Conservation (phyloP, 75 land plant genomes). For the Cupressus sempervirens region DNA sequence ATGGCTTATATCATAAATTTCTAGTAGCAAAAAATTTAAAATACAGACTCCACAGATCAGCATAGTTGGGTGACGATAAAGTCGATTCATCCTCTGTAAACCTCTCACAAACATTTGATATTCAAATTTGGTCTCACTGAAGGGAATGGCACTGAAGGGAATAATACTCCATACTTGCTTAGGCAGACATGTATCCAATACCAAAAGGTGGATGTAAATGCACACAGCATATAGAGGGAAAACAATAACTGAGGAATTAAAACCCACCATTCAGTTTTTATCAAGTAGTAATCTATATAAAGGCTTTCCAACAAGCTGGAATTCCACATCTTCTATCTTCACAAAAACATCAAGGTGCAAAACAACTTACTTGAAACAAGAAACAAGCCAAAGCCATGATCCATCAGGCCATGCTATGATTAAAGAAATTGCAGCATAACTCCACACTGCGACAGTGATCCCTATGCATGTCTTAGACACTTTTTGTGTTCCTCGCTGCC, state of each 20-base stretch:
- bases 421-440: conserved; percentile 54
- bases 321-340: not conserved
- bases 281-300: not conserved
- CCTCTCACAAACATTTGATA: not conserved
- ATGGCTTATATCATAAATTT: not conserved
- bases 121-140: not conserved
- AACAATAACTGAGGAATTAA: not conserved
- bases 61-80: not conserved
- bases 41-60: not conserved
- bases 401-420: conserved; percentile 65
- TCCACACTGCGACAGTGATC: conserved; percentile 61
- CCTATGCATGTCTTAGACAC: conserved; percentile 50
- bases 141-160: no score
- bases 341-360: not conserved
- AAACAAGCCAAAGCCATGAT: conserved; percentile 87
- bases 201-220: not conserved
- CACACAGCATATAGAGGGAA: not conserved
- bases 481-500: conserved; percentile 81
- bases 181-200: not conserved
- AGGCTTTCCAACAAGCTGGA: not conserved
- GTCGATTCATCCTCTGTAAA: not conserved
- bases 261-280: not conserved
- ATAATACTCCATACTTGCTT: not conserved
- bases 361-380: conserved; percentile 70
- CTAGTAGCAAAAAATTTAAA: not conserved